Conservation (phyloP, 352 stramenopile genomes). For the Pythium angustatum region DNA sequence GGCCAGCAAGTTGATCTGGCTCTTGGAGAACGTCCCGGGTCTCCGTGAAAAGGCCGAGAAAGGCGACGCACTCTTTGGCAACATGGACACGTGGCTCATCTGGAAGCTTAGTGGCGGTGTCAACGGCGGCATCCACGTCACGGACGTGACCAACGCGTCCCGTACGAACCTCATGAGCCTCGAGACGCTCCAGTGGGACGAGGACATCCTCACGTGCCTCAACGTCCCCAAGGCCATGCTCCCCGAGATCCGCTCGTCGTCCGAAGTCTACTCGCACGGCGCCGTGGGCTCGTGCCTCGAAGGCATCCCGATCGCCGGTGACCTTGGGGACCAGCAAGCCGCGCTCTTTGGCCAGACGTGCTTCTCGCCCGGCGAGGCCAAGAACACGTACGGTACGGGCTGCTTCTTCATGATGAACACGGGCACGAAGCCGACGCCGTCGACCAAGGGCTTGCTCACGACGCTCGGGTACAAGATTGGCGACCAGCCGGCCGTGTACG, state of each 20-base stretch:
- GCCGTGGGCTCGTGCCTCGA: conserved; percentile 64
- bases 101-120: conserved; percentile 92
- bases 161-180: conserved; percentile 96
- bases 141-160: conserved; percentile 98
- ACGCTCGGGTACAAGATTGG: conserved; percentile 90
- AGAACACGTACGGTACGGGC: conserved; percentile 99
- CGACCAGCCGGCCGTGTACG: conserved; percentile 91
- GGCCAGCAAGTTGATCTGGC: conserved; percentile 97
- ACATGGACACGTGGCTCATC: conserved; percentile 98
- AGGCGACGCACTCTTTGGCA: conserved; percentile 94
- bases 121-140: conserved; percentile 82
- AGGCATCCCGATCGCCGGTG: conserved; percentile 90
- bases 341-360: conserved; percentile 97
- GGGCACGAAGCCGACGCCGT: conserved; percentile 83
- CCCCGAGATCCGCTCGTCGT: conserved; percentile 92
- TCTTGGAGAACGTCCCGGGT: conserved; percentile 94
- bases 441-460: conserved; percentile 94
- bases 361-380: conserved; percentile 94
- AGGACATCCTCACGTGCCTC: conserved; percentile 80
- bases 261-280: conserved; percentile 80
- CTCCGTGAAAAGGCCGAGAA: conserved; percentile 86
- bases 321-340: conserved; percentile 97
- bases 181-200: conserved; percentile 90
- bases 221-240: conserved; percentile 89
- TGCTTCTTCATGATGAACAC: conserved; percentile 99